These are phyloP conservation scores for Epithele typhae DNA, from an alignment of 768 basidiomycete species.

Conservation along the genomic window DNA sequence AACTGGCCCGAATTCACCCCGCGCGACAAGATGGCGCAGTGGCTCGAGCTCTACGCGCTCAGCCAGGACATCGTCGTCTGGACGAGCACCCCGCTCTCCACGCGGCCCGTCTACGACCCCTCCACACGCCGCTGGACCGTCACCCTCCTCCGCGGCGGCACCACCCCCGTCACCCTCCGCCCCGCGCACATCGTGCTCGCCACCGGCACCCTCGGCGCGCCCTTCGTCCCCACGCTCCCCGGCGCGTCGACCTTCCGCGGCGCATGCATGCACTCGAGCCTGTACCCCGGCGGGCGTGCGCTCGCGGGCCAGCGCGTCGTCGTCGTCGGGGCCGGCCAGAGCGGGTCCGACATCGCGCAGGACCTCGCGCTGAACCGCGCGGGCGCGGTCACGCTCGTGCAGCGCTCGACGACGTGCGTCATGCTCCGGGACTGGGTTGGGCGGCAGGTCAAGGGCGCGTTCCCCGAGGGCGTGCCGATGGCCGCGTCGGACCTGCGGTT, in stretches of 20 bases:
- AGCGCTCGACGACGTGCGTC: constrained; percentile 36
- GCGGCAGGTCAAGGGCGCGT: neutral
- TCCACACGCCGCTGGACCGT: constrained; percentile 42
- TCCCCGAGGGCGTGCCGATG: constrained; percentile 26
- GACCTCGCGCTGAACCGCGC: constrained; percentile 33
- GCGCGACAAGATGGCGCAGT: constrained; percentile 57
- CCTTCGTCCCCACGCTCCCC: constrained; percentile 41
- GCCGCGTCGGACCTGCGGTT: constrained; percentile 34
- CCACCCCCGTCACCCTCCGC: constrained; percentile 31
- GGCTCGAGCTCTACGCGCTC: constrained; percentile 62
- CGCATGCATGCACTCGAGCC: constrained; percentile 45
- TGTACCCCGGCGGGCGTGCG: constrained; percentile 43
- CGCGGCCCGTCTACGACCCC: constrained; percentile 33
- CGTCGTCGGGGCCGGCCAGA: constrained; percentile 60
- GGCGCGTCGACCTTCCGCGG: constrained; percentile 49
- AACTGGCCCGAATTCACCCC: constrained; percentile 29
- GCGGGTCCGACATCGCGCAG: constrained; percentile 29
- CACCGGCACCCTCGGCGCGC: constrained; percentile 46
- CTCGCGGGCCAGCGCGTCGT: constrained; percentile 61
- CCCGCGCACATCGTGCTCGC: constrained; percentile 53
- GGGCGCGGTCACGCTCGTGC: constrained; percentile 35
- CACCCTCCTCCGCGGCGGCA: constrained; percentile 32
- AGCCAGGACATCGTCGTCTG: constrained; percentile 60
- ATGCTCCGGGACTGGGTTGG: constrained; percentile 14
- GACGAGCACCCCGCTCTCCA: constrained; percentile 44